Evolutionary conservation across 306 rosid species (phyloP).

Genomic region (Quercus gilva): DNA sequence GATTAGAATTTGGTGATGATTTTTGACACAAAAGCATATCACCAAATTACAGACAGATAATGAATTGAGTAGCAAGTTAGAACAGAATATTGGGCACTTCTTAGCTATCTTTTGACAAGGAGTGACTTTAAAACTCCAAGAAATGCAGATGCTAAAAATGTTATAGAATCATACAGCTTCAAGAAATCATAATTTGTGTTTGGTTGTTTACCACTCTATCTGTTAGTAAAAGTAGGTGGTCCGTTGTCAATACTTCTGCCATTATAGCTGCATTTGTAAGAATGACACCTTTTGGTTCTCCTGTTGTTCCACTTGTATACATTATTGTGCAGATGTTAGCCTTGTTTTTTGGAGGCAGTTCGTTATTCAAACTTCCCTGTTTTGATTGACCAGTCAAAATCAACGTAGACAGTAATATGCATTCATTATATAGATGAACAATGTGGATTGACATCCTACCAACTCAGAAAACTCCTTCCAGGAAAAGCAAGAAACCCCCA

Average conservation of each 20-base stretch:
- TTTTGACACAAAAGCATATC: neutral
- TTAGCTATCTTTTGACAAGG: neutral
- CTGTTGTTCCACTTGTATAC: conserved; percentile 98
- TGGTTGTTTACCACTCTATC: conserved; percentile 60
- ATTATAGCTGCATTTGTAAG: conserved; percentile 68
- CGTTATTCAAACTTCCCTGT: conserved; percentile 58
- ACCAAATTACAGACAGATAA: neutral
- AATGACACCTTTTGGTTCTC: conserved; percentile 93
- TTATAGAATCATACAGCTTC: neutral
- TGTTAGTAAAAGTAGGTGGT: conserved; percentile 61
- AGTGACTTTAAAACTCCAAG: neutral
- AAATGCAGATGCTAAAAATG: neutral
- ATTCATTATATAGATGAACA: neutral
- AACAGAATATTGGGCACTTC: neutral
- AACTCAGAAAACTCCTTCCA: conserved; percentile 77
- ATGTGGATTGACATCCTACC: conserved; percentile 43
- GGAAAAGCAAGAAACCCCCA: conserved; percentile 73
- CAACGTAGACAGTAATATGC: neutral
- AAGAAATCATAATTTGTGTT: neutral
- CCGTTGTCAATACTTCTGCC: conserved; percentile 70
- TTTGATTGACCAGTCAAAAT: neutral
- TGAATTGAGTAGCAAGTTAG: neutral
- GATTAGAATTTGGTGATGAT: neutral
- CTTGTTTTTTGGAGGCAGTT: conserved; percentile 62
- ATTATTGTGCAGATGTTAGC: conserved; percentile 68